Evolutionary conservation across 2,329 filamentous ascomycete genomes (phyloP).

Genomic region (Stagonosporopsis cucurbitacearum): DNA sequence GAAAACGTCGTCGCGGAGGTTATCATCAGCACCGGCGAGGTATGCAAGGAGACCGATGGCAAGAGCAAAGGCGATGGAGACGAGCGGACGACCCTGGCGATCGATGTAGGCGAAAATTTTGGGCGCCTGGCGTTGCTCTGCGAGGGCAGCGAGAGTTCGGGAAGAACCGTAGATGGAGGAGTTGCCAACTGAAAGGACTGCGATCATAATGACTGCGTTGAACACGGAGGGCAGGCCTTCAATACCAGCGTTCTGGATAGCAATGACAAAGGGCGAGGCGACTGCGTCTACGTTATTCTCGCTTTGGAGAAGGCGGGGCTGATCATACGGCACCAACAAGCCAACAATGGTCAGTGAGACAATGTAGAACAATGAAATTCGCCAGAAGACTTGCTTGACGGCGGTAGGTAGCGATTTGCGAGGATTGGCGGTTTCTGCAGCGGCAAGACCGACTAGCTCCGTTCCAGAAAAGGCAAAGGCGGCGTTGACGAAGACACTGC

Average conservation of each 20-base stretch:
- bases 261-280: slow-evolving; percentile 91
- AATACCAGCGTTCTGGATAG: slow-evolving; percentile 85
- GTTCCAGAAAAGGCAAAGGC: slow-evolving; percentile 69
- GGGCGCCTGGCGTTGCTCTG: slow-evolving; percentile 73
- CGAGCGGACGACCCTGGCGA: slow-evolving; percentile 64
- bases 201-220: slow-evolving; percentile 93
- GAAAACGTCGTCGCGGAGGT: slow-evolving; percentile 58
- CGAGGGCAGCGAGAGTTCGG: slow-evolving; percentile 85
- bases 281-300: slow-evolving; percentile 68
- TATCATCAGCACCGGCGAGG: slow-evolving; percentile 55
- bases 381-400: slow-evolving; percentile 57
- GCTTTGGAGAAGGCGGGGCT: slow-evolving; percentile 67
- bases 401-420: slow-evolving; percentile 56
- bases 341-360: slow-evolving; percentile 82
- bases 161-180: slow-evolving; percentile 91
- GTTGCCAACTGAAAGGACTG: slow-evolving; percentile 90
- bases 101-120: slow-evolving; percentile 67
- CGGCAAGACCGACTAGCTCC: slow-evolving; percentile 66
- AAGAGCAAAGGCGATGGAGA: slow-evolving; percentile 61
- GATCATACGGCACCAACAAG: slow-evolving; percentile 77
- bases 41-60: slow-evolving; percentile 67
- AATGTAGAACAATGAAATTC: slow-evolving; percentile 74
- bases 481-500: slow-evolving; percentile 68
- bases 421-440: slow-evolving; percentile 65
- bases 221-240: slow-evolving; percentile 82